These are phyloP conservation scores for Rheum nobile DNA, from an alignment of 148 eudicot species.

Conservation along the genomic window DNA sequence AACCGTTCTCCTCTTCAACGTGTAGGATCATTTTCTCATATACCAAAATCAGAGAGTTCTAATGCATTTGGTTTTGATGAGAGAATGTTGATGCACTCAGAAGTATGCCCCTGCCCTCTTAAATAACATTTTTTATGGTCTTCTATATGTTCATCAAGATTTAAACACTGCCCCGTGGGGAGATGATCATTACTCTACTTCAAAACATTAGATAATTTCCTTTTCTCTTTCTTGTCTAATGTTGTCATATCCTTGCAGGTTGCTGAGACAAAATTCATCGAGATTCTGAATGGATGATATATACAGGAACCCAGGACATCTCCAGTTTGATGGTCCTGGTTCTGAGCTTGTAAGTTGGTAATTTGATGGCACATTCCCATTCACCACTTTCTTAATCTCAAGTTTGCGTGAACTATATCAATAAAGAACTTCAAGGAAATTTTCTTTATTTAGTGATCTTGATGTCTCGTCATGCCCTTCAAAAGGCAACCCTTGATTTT, in stretches of 20 bases:
- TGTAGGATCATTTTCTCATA: conserved; percentile 40
- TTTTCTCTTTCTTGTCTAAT: conserved; percentile 29
- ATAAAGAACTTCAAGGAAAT: no score
- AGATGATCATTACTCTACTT: no score
- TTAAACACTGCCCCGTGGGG: no score
- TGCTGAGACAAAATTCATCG: conserved; percentile 68
- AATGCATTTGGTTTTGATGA: conserved; percentile 92
- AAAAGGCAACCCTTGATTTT: no score
- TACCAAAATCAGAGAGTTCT: conserved; percentile 24
- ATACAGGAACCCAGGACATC: conserved; percentile 97
- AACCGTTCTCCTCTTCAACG: not conserved
- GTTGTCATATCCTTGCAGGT: conserved; percentile 25
- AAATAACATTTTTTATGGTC: no score
- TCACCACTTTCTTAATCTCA: no score
- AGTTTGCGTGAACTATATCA: no score
- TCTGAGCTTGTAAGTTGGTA: conserved; percentile 32
- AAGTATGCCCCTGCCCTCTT: conserved; percentile 52
- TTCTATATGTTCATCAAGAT: no score
- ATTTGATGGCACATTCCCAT: no score
- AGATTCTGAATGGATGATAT: conserved; percentile 85
- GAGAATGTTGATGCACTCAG: conserved; percentile 92
- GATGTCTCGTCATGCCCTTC: no score
- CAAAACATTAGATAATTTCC: not conserved
- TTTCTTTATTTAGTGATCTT: no score
- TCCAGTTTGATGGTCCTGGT: conserved; percentile 95